Percentiles rank a stretch among this genome's conserved stretches.
Evolutionary conservation across 2,329 filamentous ascomycete genomes (phyloP).

Genomic region (Bretziella fagacearum): DNA sequence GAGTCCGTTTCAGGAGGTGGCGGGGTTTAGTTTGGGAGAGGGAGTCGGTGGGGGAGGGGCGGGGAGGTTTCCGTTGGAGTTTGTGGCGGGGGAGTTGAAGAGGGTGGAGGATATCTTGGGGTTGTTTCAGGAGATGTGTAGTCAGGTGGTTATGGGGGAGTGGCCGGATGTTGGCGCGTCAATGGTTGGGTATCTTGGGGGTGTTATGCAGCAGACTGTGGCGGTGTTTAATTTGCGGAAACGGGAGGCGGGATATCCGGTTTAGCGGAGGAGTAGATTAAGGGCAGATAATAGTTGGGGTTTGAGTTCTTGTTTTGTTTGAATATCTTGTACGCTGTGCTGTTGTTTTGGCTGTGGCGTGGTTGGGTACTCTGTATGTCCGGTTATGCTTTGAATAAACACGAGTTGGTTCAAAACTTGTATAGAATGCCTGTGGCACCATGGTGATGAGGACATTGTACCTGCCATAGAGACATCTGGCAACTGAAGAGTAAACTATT

Average conservation of each 20-base stretch:
- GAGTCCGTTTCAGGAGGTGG: too few species aligned
- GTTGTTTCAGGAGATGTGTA: conserved; percentile 31
- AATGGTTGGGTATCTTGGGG: conserved; percentile 27
- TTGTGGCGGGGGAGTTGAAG: conserved; percentile 8
- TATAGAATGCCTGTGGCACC: too few species aligned
- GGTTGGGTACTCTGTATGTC: not conserved
- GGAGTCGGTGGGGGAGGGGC: not conserved
- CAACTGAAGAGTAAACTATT: too few species aligned
- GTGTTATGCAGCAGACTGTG: conserved; percentile 28
- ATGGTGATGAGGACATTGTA: too few species aligned
- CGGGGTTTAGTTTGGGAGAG: not conserved
- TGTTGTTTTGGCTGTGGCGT: not conserved
- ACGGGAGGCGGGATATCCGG: conserved; percentile 16
- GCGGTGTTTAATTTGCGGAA: conserved; percentile 26
- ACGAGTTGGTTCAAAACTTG: too few species aligned
- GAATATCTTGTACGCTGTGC: not conserved
- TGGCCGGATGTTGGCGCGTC: conserved; percentile 25
- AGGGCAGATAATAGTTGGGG: not conserved
- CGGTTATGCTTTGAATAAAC: not conserved
- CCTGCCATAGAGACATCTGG: too few species aligned
- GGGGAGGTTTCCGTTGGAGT: conserved; percentile 5
- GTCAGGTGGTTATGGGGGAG: conserved; percentile 22
- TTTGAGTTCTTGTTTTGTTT: not conserved
- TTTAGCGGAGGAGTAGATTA: not conserved
- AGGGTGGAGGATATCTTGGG: conserved; percentile 31